phyloP scores from a whole-genome alignment of 1,139 yeast genomes.

The Geotrichum cucujoidarum region DNA sequence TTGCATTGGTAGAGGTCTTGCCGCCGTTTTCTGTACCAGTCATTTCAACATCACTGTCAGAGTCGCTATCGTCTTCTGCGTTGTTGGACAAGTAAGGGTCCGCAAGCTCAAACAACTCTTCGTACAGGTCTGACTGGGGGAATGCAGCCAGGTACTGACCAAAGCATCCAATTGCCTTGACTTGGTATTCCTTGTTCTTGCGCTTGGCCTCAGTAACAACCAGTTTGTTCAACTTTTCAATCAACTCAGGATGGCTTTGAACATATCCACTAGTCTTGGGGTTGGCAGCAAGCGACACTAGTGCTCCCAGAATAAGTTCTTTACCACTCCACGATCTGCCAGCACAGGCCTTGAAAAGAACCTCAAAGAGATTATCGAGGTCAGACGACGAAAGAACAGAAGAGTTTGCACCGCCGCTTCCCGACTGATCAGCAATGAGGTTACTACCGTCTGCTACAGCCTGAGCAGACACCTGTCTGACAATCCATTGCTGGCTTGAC shows the following conservation, averaged over 20 bases:
- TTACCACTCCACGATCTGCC: slow-evolving; percentile 92
- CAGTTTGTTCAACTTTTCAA: slow-evolving; percentile 41
- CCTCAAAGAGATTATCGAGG: slow-evolving; percentile 43
- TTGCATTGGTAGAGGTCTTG: neutral
- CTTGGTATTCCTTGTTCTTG: slow-evolving; percentile 61
- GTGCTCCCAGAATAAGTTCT: slow-evolving; percentile 65
- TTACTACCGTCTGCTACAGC: slow-evolving; percentile 62
- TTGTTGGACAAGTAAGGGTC: slow-evolving; percentile 28
- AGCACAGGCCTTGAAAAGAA: slow-evolving; percentile 57
- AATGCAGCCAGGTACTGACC: slow-evolving; percentile 29
- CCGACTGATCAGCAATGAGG: slow-evolving; percentile 23
- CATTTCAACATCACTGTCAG: slow-evolving; percentile 31
- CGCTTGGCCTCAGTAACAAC: slow-evolving; percentile 61
- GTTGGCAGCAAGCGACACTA: slow-evolving; percentile 55
- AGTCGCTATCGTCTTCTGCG: slow-evolving; percentile 25
- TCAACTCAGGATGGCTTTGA: slow-evolving; percentile 31
- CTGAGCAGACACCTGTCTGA: slow-evolving; percentile 67
- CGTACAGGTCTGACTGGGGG: slow-evolving; percentile 36
- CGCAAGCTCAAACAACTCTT: slow-evolving; percentile 34
- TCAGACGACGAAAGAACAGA: slow-evolving; percentile 19
- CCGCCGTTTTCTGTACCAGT: slow-evolving; percentile 12
- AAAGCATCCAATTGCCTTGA: slow-evolving; percentile 29
- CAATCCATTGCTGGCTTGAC: slow-evolving; percentile 52
- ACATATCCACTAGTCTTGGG: slow-evolving; percentile 21
- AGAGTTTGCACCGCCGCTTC: slow-evolving; percentile 33